Base-by-base conservation (phyloP, 768 basidiomycete genomes). In the Tricholoma bakamatsutake region DNA sequence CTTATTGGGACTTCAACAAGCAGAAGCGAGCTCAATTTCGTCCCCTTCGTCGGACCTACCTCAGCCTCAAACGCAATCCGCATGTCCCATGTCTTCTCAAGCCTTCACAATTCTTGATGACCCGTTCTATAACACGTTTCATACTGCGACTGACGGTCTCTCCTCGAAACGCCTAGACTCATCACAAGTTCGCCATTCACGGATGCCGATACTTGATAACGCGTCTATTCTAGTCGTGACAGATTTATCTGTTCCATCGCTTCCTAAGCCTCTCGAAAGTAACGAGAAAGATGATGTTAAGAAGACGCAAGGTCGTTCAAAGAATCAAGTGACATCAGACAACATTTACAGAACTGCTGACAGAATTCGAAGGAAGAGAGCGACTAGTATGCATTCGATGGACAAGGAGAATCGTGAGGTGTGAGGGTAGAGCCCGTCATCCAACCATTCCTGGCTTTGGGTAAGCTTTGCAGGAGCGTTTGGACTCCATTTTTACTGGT, bases 1-100 rank as follows among this genome's bases (percentile, higher is more conserved):
- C 33, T 28, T n/a, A 17, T n/a, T 8, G 31, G 34, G n/a, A 37
- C 33, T 21, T 24, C 18, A 3, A 2, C 34, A 24, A 21, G 9
- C 33, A 11, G 18, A 15, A 12, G 12, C 12, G 3, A 46, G 11
- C 27, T 46, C 28, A 30, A 9, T 6, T 17, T 48, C 28, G 5
- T 31, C 30, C 5, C 46, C 46, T 30, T 47, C 31, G 46, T n/a
- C 28, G 17, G 46, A 48, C 30, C 28, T n/a, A 31, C 46, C 46
- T 31, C 46, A 17, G 46, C 7, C 15, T 30, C 28, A 15, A 30
- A 28, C 46, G 1, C 57, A 60, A n/a, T 9, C 34, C 15, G 55
- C 58, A 37, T 58, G 59, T 37, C 61, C 59, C 11, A 58, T 57
- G 30, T 59, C 61, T 42, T 54, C 59, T n/a, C 57, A 53, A 8